Base-by-base conservation (phyloP, 768 basidiomycete genomes). In the Boletus rufocinnamomeus region DNA sequence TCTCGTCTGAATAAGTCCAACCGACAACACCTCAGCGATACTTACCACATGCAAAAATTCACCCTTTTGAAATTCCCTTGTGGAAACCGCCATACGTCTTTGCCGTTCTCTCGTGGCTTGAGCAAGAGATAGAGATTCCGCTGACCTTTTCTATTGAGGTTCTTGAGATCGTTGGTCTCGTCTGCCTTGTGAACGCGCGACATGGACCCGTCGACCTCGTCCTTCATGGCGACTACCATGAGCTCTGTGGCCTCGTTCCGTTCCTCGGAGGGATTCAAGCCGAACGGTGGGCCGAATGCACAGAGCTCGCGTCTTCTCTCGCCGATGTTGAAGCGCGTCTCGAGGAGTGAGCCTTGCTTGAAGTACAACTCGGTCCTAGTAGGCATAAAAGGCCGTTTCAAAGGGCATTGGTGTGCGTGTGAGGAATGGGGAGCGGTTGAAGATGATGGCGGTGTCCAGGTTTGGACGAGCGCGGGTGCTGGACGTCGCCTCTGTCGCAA, bases 381-480 rank as follows among this genome's bases (percentile, higher is more conserved):
- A 95, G 55, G 82, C 79, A 73, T 91, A 88, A 74, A 90, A 95
- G 14, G 91, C 86, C 63, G 79, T 76, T 74, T 95, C 92, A n/a
- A 96, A 89, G 2, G 81, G 75, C 0, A 84, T 85, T 0, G 86
- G 88, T 0, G 86, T 82, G 48, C 86, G 85, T 0, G 91, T 88
- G 52, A 94, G 72, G 55, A 88, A 79, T 19, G 92, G 92, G 3
- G 91, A 82, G 49, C 91, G 86, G 76, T 91, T 91, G 54, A 93
- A 77, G 61, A n/a, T 77, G 65, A 91, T 77, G n/a, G 87, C 83
- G 9, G 89, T 78, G 55, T 80, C 79, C 34, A 89, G 71, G 49
- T 69, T 69, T 1, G 81, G 74, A 21, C 74, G 76, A 28, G 43
- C 9, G 21, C 35, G 27, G 19, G 41, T 14, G 45, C 41, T 44